phyloP scores from a whole-genome alignment of 495 filamentous ascomycete species.

The Lophium mytilinum region DNA sequence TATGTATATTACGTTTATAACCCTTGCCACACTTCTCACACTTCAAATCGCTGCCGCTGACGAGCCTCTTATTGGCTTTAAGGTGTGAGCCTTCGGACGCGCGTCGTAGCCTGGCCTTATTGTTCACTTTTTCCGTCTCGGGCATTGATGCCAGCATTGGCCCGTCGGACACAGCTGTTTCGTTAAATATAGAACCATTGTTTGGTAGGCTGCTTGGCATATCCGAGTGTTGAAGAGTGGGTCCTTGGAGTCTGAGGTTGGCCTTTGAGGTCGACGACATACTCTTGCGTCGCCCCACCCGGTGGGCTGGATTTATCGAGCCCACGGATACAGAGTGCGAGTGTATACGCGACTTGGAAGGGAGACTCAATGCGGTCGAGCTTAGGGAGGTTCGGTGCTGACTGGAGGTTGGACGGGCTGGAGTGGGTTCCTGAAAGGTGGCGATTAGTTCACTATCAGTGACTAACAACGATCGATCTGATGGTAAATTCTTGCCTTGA shows the following conservation, averaged over 20 bases:
- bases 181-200: conserved; percentile 21
- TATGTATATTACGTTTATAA: conserved; percentile 62
- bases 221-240: conserved; percentile 21
- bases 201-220: conserved; percentile 35
- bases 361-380: conserved; percentile 29
- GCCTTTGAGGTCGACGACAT: conserved; percentile 56
- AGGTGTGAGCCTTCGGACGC: conserved; percentile 81
- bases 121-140: conserved; percentile 29
- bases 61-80: conserved; percentile 65
- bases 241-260: conserved; percentile 22
- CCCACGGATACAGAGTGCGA: conserved; percentile 75
- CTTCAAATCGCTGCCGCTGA: conserved; percentile 71
- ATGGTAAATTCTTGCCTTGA: conserved; percentile 19
- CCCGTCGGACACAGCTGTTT: conserved; percentile 43
- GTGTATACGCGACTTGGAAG: conserved; percentile 58
- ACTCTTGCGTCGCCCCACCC: conserved; percentile 89
- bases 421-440: conserved; percentile 14
- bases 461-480: background rate
- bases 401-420: conserved; percentile 30
- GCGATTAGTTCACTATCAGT: conserved; percentile 5
- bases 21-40: conserved; percentile 99
- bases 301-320: conserved; percentile 70
- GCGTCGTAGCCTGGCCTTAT: conserved; percentile 65
- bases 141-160: conserved; percentile 31
- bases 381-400: conserved; percentile 36